Conservation (phyloP, 179 eudicot species). For the Actinidia arguta region DNA sequence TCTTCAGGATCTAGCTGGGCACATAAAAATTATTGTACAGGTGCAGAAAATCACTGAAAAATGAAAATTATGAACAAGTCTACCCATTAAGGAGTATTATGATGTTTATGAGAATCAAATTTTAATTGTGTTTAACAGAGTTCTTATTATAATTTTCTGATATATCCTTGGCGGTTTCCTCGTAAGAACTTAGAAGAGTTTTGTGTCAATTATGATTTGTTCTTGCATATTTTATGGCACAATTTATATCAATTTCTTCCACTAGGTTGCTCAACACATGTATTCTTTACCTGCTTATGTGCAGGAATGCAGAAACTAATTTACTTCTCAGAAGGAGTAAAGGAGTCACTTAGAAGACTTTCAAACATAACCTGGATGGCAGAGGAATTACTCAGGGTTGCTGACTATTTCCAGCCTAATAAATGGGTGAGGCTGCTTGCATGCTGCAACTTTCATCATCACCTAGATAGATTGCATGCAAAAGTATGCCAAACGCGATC, state of each 20-base stretch:
- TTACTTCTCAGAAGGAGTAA: constrained; percentile 62
- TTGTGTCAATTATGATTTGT: not conserved
- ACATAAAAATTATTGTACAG: not conserved
- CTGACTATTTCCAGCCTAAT: constrained; percentile 59
- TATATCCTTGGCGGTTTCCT: not conserved
- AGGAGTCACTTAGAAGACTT: constrained; percentile 63
- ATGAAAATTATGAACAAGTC: not conserved
- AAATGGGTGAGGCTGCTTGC: constrained; percentile 56
- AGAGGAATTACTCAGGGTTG: constrained; percentile 62
- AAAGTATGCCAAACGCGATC: not conserved
- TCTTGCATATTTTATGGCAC: constrained; percentile 7
- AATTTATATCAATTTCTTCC: constrained; percentile 9
- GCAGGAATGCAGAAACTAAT: constrained; percentile 61
- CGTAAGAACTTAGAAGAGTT: not conserved
- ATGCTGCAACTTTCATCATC: constrained; percentile 17
- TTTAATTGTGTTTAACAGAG: not conserved
- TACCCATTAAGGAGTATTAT: not conserved
- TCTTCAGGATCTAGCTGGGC: constrained; percentile 5
- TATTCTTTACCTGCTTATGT: no score
- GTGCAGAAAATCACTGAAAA: not conserved
- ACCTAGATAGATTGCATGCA: not conserved
- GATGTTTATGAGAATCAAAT: not conserved
- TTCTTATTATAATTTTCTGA: not conserved
- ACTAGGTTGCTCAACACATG: no score
- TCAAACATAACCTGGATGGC: constrained; percentile 64